These are phyloP conservation scores for Apostasia shenzhenica DNA, from an alignment of 106 monocot species.

Conservation along the genomic window DNA sequence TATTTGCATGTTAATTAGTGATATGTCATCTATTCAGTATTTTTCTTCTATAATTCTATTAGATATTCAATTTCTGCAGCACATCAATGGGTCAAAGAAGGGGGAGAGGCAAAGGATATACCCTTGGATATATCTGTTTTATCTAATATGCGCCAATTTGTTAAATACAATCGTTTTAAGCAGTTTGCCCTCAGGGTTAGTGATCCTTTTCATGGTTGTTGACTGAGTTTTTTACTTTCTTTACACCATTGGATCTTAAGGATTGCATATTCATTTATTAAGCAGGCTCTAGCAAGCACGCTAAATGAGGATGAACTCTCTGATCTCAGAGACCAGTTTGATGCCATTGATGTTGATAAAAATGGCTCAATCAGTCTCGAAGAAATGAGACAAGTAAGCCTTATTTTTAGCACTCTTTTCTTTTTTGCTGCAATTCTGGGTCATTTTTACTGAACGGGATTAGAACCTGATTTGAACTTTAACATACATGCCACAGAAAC, in stretches of 20 bases:
- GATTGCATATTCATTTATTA: conserved; percentile 2
- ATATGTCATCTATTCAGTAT: too few relatives aligned
- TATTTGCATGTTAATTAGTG: background rate
- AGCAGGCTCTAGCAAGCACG: conserved; percentile 90
- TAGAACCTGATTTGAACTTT: too few relatives aligned
- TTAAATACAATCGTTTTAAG: conserved; percentile 85
- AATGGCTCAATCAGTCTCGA: conserved; percentile 88
- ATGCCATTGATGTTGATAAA: conserved; percentile 94
- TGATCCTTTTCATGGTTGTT: background rate
- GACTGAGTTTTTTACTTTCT: background rate
- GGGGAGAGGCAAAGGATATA: conserved; percentile 78
- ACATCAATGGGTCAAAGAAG: conserved; percentile 96
- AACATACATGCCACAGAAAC: too few relatives aligned
- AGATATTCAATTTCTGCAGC: conserved; percentile 31
- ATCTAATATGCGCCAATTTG: conserved; percentile 79
- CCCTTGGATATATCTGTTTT: conserved; percentile 93
- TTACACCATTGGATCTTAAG: background rate
- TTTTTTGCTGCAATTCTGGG: background rate
- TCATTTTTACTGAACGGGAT: too few relatives aligned
- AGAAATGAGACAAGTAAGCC: conserved; percentile 89
- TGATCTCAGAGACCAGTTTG: conserved; percentile 81
- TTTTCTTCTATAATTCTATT: too few relatives aligned
- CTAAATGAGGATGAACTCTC: conserved; percentile 77
- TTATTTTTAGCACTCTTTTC: background rate
- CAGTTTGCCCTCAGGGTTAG: conserved; percentile 92